phyloP scores from a whole-genome alignment of 1,284 basidiomycete genomes.

The Ustilago lituana region DNA sequence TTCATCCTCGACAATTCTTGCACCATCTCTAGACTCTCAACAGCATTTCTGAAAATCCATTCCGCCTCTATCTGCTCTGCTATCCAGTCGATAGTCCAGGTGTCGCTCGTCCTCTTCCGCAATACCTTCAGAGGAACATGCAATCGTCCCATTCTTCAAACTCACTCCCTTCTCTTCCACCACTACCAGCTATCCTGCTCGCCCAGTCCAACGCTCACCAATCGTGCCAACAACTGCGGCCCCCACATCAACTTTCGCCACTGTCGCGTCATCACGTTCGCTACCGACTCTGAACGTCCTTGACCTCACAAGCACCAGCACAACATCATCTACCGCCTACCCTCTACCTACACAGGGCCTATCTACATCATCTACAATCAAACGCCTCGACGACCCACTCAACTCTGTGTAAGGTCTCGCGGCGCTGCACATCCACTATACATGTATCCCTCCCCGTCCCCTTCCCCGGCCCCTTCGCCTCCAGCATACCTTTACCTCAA shows the following conservation, averaged over 20 bases:
- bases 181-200: slow-evolving; percentile 1
- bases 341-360: too few species aligned
- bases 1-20: not conserved
- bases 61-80: too few species aligned
- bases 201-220: slow-evolving; percentile 6
- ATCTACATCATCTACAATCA: too few species aligned
- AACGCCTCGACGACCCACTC: slow-evolving; percentile 2
- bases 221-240: not conserved
- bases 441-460: slow-evolving; percentile 62
- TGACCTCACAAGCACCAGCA: too few species aligned
- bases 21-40: too few species aligned
- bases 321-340: too few species aligned
- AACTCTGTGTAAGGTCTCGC: slow-evolving; percentile 7
- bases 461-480: slow-evolving; percentile 61
- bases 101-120: not conserved
- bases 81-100: not conserved
- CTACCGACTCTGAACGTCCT: slow-evolving; percentile 10
- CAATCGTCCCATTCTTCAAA: slow-evolving; percentile 22
- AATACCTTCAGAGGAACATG: slow-evolving; percentile 28
- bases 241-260: slow-evolving; percentile 6
- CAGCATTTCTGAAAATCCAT: not conserved
- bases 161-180: slow-evolving; percentile 11
- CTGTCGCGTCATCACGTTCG: slow-evolving; percentile 19
- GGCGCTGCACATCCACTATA: slow-evolving; percentile 27
- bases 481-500: slow-evolving; percentile 61